phyloP scores from a whole-genome alignment of 2,329 filamentous ascomycete species.

The Fusarium pseudoanthophilum region DNA sequence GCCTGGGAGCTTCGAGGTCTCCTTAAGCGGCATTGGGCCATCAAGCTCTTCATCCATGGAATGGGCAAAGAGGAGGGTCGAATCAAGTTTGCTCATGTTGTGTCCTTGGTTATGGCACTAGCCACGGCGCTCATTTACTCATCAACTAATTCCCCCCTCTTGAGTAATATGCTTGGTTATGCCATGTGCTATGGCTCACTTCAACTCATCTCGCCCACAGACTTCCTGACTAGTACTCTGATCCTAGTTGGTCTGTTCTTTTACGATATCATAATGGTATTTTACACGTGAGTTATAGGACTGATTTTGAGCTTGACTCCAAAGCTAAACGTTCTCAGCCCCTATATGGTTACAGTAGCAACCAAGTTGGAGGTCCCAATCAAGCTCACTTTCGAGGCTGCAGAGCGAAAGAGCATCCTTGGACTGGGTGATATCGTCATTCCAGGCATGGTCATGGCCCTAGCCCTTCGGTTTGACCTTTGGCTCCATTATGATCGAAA shows the following conservation, averaged over 20 bases:
- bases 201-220: constrained; percentile 87
- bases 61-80: constrained; percentile 58
- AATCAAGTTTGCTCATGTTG: constrained; percentile 66
- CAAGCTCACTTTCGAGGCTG: constrained; percentile 81
- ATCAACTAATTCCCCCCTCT: constrained; percentile 64
- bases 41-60: constrained; percentile 63
- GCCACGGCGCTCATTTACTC: constrained; percentile 71
- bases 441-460: constrained; percentile 87
- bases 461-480: constrained; percentile 91
- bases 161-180: constrained; percentile 89
- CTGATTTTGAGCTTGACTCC: not conserved
- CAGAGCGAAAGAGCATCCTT: constrained; percentile 80
- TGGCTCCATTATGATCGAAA: constrained; percentile 83
- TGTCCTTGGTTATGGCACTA: constrained; percentile 66
- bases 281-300: constrained; percentile 72
- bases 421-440: constrained; percentile 95
- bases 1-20: constrained; percentile 64
- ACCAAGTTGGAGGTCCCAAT: constrained; percentile 91
- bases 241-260: constrained; percentile 86
- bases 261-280: constrained; percentile 95
- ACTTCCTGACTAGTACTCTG: constrained; percentile 82
- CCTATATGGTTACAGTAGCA: constrained; percentile 88
- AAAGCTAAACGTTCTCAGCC: constrained; percentile 57
- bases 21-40: constrained; percentile 62
- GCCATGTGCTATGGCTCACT: constrained; percentile 87